These are phyloP conservation scores for Xylariaceae sp. DNA, from an alignment of 2,329 filamentous ascomycete genomes.

Conservation along the genomic window DNA sequence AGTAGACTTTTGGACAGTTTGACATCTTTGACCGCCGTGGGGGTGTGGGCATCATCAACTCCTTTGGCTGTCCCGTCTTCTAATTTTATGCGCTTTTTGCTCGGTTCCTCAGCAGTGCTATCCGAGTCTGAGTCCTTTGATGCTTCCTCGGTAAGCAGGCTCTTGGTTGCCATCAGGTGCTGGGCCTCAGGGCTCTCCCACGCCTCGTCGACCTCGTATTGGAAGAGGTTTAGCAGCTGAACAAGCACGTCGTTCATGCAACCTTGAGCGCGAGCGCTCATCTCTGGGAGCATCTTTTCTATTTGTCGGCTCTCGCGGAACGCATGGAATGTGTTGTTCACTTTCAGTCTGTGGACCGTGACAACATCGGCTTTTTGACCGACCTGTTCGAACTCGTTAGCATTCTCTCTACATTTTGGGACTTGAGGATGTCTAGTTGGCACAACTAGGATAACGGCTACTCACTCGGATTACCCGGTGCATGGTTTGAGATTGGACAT, in stretches of 20 bases:
- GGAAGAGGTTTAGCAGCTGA: slow-evolving; percentile 33
- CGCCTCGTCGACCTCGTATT: slow-evolving; percentile 27
- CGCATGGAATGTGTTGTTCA: slow-evolving; percentile 32
- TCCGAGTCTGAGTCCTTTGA: background rate
- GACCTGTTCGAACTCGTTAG: slow-evolving; percentile 29
- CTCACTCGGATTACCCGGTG: slow-evolving; percentile 37
- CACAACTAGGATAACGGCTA: background rate
- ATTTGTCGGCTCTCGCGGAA: slow-evolving; percentile 35
- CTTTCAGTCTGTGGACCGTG: slow-evolving; percentile 29
- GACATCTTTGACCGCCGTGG: too few relatives aligned
- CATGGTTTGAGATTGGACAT: slow-evolving; percentile 32
- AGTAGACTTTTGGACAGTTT: too few relatives aligned
- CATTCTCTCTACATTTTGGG: background rate
- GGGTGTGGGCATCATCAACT: too few relatives aligned
- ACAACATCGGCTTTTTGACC: slow-evolving; percentile 26
- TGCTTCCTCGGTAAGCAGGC: slow-evolving; percentile 14
- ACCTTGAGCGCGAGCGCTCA: slow-evolving; percentile 29
- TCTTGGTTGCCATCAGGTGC: slow-evolving; percentile 21
- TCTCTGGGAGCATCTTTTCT: slow-evolving; percentile 35
- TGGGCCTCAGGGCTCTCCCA: slow-evolving; percentile 28
- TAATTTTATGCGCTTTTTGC: background rate
- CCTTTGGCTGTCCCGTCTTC: background rate
- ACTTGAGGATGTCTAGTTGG: too few relatives aligned
- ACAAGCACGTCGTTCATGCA: slow-evolving; percentile 27
- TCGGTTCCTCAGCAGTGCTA: slow-evolving; percentile 7